Percentiles rank a stretch among this genome's conserved stretches.
Evolutionary conservation across 2,329 filamentous ascomycete species (phyloP).

Genomic region (Arthrobotrys entomopaga): DNA sequence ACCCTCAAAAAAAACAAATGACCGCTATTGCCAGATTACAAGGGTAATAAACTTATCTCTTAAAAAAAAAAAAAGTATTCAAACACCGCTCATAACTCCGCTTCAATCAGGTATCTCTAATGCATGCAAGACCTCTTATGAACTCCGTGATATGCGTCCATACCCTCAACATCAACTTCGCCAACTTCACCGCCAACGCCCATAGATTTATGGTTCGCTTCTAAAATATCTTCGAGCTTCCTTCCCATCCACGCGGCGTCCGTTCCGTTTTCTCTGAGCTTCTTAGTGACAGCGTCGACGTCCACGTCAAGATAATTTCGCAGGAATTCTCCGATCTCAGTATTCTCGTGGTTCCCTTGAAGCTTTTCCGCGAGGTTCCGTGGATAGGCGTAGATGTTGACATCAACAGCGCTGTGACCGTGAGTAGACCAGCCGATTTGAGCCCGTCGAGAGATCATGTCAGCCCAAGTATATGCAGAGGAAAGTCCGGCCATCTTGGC

Average conservation of each 20-base stretch:
- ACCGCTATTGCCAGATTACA: slow-evolving; percentile 13
- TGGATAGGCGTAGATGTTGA: slow-evolving; percentile 92
- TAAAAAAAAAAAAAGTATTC: slow-evolving; percentile 14
- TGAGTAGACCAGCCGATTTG: slow-evolving; percentile 95
- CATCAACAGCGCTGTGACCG: slow-evolving; percentile 91
- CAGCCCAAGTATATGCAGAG: slow-evolving; percentile 74
- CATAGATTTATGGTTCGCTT: slow-evolving; percentile 40
- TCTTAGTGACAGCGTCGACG: slow-evolving; percentile 78
- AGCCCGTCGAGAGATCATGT: slow-evolving; percentile 86
- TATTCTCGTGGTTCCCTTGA: slow-evolving; percentile 92
- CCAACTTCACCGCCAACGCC: slow-evolving; percentile 44
- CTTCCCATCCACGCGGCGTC: slow-evolving; percentile 49
- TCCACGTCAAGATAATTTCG: slow-evolving; percentile 81
- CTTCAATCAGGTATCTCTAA: slow-evolving; percentile 14
- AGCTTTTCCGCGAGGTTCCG: slow-evolving; percentile 71
- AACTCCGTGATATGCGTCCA: slow-evolving; percentile 51
- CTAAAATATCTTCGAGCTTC: slow-evolving; percentile 33
- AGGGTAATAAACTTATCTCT: neutral
- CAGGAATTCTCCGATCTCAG: slow-evolving; percentile 85
- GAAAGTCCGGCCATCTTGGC: slow-evolving; percentile 67
- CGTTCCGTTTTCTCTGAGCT: slow-evolving; percentile 71
- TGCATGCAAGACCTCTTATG: slow-evolving; percentile 54
- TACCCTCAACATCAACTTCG: slow-evolving; percentile 38
- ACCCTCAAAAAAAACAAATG: too few species aligned
- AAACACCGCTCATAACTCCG: slow-evolving; percentile 12